These are phyloP conservation scores for Candida nemodendra DNA, from an alignment of 805 yeast species.

Conservation along the genomic window DNA sequence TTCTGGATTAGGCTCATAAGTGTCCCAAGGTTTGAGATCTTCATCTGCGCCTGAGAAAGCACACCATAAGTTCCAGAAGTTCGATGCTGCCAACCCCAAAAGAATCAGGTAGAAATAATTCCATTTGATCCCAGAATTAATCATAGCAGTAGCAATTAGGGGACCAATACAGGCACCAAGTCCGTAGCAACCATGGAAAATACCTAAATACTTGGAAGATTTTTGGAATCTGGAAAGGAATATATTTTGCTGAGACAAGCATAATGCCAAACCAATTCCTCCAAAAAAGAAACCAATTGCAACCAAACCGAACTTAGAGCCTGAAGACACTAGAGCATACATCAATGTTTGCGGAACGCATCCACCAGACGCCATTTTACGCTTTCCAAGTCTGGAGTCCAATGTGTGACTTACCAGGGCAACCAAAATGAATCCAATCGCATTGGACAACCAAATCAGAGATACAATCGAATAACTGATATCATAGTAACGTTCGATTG, in stretches of 20 bases:
- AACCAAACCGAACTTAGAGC: slow-evolving; percentile 47
- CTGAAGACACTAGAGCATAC: slow-evolving; percentile 47
- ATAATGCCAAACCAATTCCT: slow-evolving; percentile 55
- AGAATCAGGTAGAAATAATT: slow-evolving; percentile 52
- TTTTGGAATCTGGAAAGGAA: slow-evolving; percentile 50
- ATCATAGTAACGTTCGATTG: slow-evolving; percentile 47
- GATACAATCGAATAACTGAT: slow-evolving; percentile 55
- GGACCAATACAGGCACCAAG: slow-evolving; percentile 72
- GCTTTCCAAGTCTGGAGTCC: slow-evolving; percentile 40
- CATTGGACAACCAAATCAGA: slow-evolving; percentile 55
- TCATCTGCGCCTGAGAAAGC: slow-evolving; percentile 50
- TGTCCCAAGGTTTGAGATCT: slow-evolving; percentile 41
- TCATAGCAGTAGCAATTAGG: slow-evolving; percentile 56
- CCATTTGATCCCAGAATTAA: slow-evolving; percentile 52
- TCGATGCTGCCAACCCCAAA: slow-evolving; percentile 36
- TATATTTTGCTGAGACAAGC: slow-evolving; percentile 50
- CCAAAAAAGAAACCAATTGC: slow-evolving; percentile 53
- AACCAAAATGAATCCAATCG: slow-evolving; percentile 51
- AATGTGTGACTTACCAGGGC: slow-evolving; percentile 50
- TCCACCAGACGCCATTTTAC: slow-evolving; percentile 41
- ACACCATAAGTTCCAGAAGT: slow-evolving; percentile 35
- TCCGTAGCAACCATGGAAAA: slow-evolving; percentile 69
- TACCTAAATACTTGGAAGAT: slow-evolving; percentile 58
- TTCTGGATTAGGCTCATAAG: slow-evolving; percentile 22
- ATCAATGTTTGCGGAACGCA: slow-evolving; percentile 36